These are phyloP conservation scores for Schoenoplectus triqueter DNA, from an alignment of 202 grass and related monocot species.

Conservation along the genomic window DNA sequence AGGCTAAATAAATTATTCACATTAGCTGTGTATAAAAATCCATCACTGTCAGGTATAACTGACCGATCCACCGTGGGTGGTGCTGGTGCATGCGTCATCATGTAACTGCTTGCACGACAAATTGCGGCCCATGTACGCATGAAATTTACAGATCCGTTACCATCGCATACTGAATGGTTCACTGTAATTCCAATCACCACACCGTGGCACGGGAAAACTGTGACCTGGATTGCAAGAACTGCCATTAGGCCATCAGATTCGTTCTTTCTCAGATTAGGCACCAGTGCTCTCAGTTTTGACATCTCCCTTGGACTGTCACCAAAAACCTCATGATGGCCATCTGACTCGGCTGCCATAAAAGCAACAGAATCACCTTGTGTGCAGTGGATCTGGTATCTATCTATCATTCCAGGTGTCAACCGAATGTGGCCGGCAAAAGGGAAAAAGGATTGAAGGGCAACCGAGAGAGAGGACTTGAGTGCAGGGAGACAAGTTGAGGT, in stretches of 20 bases:
- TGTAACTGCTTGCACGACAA: not conserved
- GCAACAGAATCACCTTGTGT: conserved; percentile 37
- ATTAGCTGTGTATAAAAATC: conserved; percentile 10
- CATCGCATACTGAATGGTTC: conserved; percentile 44
- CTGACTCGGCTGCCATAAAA: conserved; percentile 43
- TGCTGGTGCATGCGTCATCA: not conserved
- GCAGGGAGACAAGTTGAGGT: conserved; percentile 18
- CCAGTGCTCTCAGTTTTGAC: conserved; percentile 22
- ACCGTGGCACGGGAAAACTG: conserved; percentile 33
- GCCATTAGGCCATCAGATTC: not conserved
- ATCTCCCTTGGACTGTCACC: conserved; percentile 26
- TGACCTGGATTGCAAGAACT: conserved; percentile 38
- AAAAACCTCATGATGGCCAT: conserved; percentile 28
- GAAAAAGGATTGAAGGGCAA: conserved; percentile 33
- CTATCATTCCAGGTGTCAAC: not conserved
- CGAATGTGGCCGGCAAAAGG: conserved; percentile 40
- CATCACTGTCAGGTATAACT: conserved; percentile 38
- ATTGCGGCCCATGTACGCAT: conserved; percentile 35
- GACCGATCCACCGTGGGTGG: conserved; percentile 31
- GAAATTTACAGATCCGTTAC: conserved; percentile 36
- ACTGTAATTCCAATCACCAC: conserved; percentile 38
- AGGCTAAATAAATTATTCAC: not conserved
- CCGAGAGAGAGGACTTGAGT: conserved; percentile 43
- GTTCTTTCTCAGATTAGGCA: conserved; percentile 14
- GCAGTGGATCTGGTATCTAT: conserved; percentile 44